Conservation (phyloP, 495 filamentous ascomycete species). For the Trichocladium uniseriatum region DNA sequence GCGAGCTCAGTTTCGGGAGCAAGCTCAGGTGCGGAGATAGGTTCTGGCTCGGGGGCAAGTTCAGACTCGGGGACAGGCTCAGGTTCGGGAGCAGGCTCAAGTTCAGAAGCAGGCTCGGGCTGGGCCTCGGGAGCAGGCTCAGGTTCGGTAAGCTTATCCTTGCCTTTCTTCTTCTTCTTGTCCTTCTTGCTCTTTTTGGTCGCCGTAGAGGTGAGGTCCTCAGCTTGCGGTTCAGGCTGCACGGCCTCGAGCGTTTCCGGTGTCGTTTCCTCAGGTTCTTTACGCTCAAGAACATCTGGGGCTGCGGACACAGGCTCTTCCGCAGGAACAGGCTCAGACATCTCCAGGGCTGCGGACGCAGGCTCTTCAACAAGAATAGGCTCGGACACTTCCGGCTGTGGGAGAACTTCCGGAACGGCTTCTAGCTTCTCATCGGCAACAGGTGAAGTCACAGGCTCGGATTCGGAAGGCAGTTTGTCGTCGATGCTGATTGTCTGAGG, state of each 20-base stretch:
- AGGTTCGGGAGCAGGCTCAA: too few relatives aligned
- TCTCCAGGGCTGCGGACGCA: background rate
- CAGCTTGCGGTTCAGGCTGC: background rate
- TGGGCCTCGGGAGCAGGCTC: conserved; percentile 13
- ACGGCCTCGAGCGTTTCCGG: background rate
- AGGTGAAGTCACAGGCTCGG: background rate
- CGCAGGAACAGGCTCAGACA: background rate
- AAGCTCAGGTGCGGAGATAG: too few relatives aligned
- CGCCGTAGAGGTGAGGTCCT: conserved; percentile 2
- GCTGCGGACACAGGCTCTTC: background rate
- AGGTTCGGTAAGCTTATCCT: conserved; percentile 16
- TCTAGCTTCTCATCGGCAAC: background rate
- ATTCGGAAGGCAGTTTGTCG: background rate
- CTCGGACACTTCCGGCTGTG: background rate
- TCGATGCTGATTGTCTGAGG: background rate
- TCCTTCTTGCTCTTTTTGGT: conserved; percentile 22
- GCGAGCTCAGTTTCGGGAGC: too few relatives aligned
- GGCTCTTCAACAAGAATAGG: background rate
- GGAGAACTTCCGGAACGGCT: background rate
- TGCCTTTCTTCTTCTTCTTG: conserved; percentile 27
- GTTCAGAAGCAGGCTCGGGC: too few relatives aligned
- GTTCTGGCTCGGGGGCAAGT: too few relatives aligned
- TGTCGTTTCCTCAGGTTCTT: background rate
- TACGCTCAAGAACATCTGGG: background rate
- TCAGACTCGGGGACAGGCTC: too few relatives aligned